Conservation (phyloP, 1,139 yeast species). For the Suhomyces kunorum region DNA sequence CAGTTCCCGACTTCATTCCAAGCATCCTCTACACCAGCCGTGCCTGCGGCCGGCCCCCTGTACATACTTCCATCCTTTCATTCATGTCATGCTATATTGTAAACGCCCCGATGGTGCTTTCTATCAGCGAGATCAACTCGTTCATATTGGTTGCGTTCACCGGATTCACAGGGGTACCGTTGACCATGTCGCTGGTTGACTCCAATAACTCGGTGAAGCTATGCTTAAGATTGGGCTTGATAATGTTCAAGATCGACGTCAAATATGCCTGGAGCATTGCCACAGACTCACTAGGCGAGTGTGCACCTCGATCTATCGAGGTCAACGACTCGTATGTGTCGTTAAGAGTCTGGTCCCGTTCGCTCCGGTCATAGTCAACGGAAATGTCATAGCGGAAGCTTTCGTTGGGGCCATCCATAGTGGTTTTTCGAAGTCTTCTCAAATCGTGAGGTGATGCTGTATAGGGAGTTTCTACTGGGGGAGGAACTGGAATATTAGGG, state of each 20-base stretch:
- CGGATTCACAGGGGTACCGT: slow-evolving; percentile 20
- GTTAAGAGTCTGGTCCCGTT: slow-evolving; percentile 17
- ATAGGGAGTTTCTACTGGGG: background rate
- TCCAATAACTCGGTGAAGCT: slow-evolving; percentile 20
- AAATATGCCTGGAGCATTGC: slow-evolving; percentile 15
- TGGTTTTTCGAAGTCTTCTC: background rate
- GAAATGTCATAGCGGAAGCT: slow-evolving; percentile 7
- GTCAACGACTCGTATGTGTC: slow-evolving; percentile 20
- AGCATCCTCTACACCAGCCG: too few relatives aligned
- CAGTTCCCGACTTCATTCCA: too few relatives aligned
- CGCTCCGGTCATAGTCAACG: slow-evolving; percentile 12
- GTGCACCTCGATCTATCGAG: slow-evolving; percentile 12
- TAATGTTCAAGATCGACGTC: slow-evolving; percentile 16
- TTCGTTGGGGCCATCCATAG: background rate
- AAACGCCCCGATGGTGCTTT: slow-evolving; percentile 28
- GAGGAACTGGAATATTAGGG: too few relatives aligned
- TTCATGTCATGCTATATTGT: slow-evolving; percentile 12
- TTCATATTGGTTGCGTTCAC: slow-evolving; percentile 20
- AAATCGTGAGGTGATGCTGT: slow-evolving; percentile 3
- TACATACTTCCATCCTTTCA: slow-evolving; percentile 4
- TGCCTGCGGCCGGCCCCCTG: slow-evolving; percentile 2
- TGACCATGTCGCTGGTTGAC: slow-evolving; percentile 20
- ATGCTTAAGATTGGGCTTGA: slow-evolving; percentile 14
- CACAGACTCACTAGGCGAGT: slow-evolving; percentile 16
- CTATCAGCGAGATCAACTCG: slow-evolving; percentile 27